phyloP scores from a whole-genome alignment of 108 stramenopile species.

The Cyclotella baltica region DNA sequence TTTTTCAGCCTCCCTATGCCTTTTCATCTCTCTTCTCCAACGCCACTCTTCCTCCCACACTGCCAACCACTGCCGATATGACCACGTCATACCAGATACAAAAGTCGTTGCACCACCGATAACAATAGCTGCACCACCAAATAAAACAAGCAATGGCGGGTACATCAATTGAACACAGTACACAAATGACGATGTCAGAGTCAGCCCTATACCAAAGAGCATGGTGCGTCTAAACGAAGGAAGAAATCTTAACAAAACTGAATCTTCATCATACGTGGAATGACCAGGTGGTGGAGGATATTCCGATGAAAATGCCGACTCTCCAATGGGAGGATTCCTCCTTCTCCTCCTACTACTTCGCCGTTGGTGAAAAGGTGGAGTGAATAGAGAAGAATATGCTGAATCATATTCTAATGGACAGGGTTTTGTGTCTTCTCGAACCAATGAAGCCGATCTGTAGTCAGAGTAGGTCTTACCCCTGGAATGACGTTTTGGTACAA shows the following conservation, averaged over 20 bases:
- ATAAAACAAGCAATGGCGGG: constrained; percentile 47
- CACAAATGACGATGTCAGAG: constrained; percentile 46
- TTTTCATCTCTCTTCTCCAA: constrained; percentile 45
- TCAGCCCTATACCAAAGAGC: constrained; percentile 48
- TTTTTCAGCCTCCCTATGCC: constrained; percentile 22
- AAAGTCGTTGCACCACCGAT: constrained; percentile 35
- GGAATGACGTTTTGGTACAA: constrained; percentile 25
- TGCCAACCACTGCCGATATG: constrained; percentile 37
- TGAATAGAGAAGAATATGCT: constrained; percentile 46
- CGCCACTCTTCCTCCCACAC: constrained; percentile 53
- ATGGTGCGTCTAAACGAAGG: constrained; percentile 48
- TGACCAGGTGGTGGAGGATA: constrained; percentile 37
- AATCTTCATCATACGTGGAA: constrained; percentile 31
- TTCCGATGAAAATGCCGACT: neutral
- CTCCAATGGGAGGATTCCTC: constrained; percentile 1
- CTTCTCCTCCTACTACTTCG: constrained; percentile 10
- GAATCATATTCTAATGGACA: constrained; percentile 53
- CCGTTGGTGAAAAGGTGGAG: constrained; percentile 19
- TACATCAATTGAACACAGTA: constrained; percentile 53
- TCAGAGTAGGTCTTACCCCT: neutral
- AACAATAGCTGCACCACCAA: constrained; percentile 49
- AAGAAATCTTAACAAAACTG: constrained; percentile 27
- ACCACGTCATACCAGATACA: constrained; percentile 26
- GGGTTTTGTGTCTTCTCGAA: constrained; percentile 19
- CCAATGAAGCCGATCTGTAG: constrained; percentile 14